Evolutionary conservation across 2,329 filamentous ascomycete genomes (phyloP), one percentile per base, ranked within the genome.

Genomic region (Parastagonospora nodorum): DNA sequence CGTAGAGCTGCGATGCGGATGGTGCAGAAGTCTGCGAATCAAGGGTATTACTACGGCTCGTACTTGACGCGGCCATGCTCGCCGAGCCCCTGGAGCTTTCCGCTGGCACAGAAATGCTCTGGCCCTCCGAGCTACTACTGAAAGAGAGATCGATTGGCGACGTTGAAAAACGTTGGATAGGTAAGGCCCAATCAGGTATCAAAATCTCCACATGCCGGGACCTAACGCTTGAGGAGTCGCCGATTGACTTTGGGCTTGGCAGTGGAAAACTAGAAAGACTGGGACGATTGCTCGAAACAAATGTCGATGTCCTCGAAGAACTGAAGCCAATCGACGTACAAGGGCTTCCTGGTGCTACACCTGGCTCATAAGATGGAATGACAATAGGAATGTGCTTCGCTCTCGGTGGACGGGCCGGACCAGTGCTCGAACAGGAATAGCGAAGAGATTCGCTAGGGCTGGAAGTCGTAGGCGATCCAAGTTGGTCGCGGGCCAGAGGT

Each of bases 141-240:
- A 68, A 51, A 8, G 57, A 50, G 45, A 66, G 55, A 16, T 64
- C 61, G 40, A 71, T 63, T 31, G 73, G 68, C 41, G 68, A 69
- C 11, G 69, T 62, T 50, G 72, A 63, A 45, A 74, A 67, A 64
- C 64, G 68, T 48, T 74, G 66, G 53, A 74, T 63, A 60, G 77
- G 75, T 67, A 72, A 63, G 45, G 74, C 76, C 73, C 73, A 78
- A 48, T 72, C 61, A 37, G 77, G 75, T 55, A 79, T 79, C 53
- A 77, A 65, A 62, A 79, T 79, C 69, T 79, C 76, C 50, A 80
- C 77, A 79, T 80, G 76, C 72, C 78, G 71, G 40, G 73, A 67
- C 60, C 67, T 62, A 43, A 62, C 51, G 50, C 60, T 69, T 16
- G 62, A 62, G 38, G 68, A 69, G 47, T 70, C 63, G 45, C 60